Evolutionary conservation across 2,329 filamentous ascomycete genomes (phyloP).

Genomic region (Chaetomiaceae sp.): DNA sequence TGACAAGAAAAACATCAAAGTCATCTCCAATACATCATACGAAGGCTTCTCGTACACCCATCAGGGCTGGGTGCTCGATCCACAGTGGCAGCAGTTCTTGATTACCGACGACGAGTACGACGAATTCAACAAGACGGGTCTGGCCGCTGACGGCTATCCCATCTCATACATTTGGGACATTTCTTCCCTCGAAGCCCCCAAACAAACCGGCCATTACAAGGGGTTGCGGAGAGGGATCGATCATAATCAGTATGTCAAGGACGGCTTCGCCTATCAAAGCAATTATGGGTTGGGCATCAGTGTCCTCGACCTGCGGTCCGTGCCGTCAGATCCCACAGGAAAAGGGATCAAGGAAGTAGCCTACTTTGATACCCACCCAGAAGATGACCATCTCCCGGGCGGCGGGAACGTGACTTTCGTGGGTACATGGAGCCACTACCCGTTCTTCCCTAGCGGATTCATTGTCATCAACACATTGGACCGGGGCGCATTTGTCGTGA

Average conservation of each 20-base stretch:
- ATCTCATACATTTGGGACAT: constrained; percentile 50
- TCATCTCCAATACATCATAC: constrained; percentile 52
- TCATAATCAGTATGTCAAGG: constrained; percentile 43
- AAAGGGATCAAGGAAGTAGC: constrained; percentile 40
- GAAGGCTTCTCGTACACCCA: constrained; percentile 55
- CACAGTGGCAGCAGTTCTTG: constrained; percentile 41
- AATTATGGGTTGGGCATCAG: constrained; percentile 44
- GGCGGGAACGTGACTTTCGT: constrained; percentile 36
- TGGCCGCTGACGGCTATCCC: constrained; percentile 40
- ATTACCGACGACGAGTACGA: constrained; percentile 51
- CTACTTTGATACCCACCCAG: constrained; percentile 46
- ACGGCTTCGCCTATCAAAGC: constrained; percentile 41
- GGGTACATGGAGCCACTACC: constrained; percentile 43
- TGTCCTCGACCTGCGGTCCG: constrained; percentile 32
- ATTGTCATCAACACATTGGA: constrained; percentile 49
- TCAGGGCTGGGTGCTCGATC: constrained; percentile 50
- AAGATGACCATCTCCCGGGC: constrained; percentile 40
- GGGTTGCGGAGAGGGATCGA: constrained; percentile 37
- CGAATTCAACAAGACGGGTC: constrained; percentile 40
- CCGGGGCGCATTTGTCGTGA: constrained; percentile 37
- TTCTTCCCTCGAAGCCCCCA: constrained; percentile 37
- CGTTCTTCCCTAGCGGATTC: constrained; percentile 36
- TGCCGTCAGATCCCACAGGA: constrained; percentile 36
- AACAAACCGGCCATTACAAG: constrained; percentile 41
- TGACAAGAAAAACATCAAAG: constrained; percentile 41